Conservation (phyloP, 1,284 basidiomycete species). For the Ustilago tritici region DNA sequence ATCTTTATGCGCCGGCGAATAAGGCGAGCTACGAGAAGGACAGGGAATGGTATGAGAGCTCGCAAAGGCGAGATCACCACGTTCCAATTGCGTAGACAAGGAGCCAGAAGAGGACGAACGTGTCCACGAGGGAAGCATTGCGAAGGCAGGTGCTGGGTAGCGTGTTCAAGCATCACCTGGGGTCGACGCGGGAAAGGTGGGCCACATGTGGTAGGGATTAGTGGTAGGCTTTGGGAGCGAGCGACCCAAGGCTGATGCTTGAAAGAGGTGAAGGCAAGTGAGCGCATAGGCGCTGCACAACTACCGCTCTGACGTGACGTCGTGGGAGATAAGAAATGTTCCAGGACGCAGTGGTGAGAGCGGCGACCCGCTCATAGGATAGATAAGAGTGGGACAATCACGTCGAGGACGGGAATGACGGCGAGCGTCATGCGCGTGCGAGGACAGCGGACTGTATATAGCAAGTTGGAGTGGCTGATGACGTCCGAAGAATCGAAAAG, state of each 20-base stretch:
- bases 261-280: constrained; percentile 9
- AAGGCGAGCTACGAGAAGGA: constrained; percentile 1
- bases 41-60: background rate
- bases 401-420: constrained; percentile 31
- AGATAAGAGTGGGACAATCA: constrained; percentile 15
- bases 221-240: background rate
- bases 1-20: background rate
- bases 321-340: background rate
- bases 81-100: background rate
- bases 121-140: constrained; percentile 9
- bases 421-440: constrained; percentile 35
- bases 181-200: background rate
- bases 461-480: constrained; percentile 42
- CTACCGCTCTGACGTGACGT: constrained; percentile 5
- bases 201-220: background rate
- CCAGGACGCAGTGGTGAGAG: constrained; percentile 13
- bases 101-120: background rate
- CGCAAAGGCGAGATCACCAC: background rate
- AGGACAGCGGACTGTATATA: constrained; percentile 24
- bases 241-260: constrained; percentile 14
- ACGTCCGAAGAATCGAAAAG: too few relatives aligned
- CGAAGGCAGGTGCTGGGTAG: constrained; percentile 21
- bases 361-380: constrained; percentile 38
- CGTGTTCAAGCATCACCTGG: constrained; percentile 10
- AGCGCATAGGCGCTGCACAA: constrained; percentile 18